Evolutionary conservation across 768 basidiomycete genomes (phyloP).

Genomic region (Trametopsis cervina): DNA sequence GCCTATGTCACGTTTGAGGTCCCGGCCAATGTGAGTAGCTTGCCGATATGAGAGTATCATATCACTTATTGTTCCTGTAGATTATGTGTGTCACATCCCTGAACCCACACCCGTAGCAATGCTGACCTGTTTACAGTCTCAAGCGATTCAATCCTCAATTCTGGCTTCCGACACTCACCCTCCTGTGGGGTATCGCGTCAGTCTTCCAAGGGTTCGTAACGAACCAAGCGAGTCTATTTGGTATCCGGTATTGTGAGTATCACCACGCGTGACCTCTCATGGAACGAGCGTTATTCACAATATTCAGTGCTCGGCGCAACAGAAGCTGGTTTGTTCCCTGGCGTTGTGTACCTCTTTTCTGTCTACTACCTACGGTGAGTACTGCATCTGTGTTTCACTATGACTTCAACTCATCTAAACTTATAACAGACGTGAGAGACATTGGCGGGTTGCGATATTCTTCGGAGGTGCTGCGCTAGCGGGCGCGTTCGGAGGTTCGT

Average conservation of each 20-base stretch:
- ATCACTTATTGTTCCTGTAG: background rate
- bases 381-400: background rate
- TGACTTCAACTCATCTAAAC: background rate
- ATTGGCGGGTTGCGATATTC: slow-evolving; percentile 56
- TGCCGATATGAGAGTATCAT: background rate
- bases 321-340: slow-evolving; percentile 40
- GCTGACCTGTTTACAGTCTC: slow-evolving; percentile 28
- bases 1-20: slow-evolving; percentile 57
- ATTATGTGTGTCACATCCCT: no score
- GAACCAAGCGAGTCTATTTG: slow-evolving; percentile 46
- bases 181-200: slow-evolving; percentile 51
- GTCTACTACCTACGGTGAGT: slow-evolving; percentile 46
- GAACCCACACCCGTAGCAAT: no score
- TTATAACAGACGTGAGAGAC: slow-evolving; percentile 41
- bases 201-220: slow-evolving; percentile 48
- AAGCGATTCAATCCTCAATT: slow-evolving; percentile 53
- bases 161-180: slow-evolving; percentile 55
- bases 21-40: slow-evolving; percentile 43
- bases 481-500: slow-evolving; percentile 51
- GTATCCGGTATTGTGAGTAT: slow-evolving; percentile 45
- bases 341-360: slow-evolving; percentile 47
- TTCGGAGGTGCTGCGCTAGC: slow-evolving; percentile 57
- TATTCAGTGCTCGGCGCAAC: slow-evolving; percentile 44
- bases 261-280: background rate
- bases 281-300: background rate